A percentile compares a stretch with the other conserved stretches of the same genome.
phyloP scores from a whole-genome alignment of 2,329 filamentous ascomycete genomes.

The Fusarium poae region DNA sequence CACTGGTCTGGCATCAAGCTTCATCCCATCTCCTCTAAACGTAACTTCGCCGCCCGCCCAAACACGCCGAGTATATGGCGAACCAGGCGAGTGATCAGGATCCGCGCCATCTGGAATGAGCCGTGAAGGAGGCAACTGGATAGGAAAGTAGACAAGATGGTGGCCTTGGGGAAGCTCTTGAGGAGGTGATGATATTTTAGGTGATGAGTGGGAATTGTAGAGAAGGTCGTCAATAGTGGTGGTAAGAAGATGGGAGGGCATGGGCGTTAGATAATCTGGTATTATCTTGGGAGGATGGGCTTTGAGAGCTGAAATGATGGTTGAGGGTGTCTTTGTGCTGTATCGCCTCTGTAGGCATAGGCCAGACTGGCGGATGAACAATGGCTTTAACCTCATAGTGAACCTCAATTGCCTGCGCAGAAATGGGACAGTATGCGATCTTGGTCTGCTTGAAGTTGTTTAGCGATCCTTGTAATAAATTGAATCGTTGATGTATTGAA shows the following conservation, averaged over 20 bases:
- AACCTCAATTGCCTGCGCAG: background rate
- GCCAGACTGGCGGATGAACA: conserved; percentile 23
- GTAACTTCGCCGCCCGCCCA: conserved; percentile 86
- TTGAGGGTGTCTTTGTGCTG: conserved; percentile 14
- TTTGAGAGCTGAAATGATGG: conserved; percentile 43
- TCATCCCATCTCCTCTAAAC: conserved; percentile 60
- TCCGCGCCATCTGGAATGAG: conserved; percentile 90
- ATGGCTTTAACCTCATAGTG: conserved; percentile 6
- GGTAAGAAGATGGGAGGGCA: conserved; percentile 74
- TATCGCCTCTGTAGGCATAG: conserved; percentile 12
- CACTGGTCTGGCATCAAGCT: conserved; percentile 56
- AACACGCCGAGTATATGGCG: conserved; percentile 79
- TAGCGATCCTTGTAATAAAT: background rate
- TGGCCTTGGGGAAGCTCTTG: conserved; percentile 73
- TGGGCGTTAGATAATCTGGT: conserved; percentile 65
- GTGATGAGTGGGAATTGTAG: conserved; percentile 39
- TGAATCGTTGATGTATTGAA: background rate
- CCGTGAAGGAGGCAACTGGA: conserved; percentile 69
- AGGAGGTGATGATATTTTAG: conserved; percentile 43
- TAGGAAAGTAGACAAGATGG: conserved; percentile 90
- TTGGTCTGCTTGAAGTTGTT: background rate
- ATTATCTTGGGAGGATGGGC: conserved; percentile 53
- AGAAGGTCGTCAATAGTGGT: conserved; percentile 71
- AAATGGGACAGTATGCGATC: background rate
- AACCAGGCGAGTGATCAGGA: conserved; percentile 78